Percentiles rank a stretch among this genome's conserved stretches.
phyloP scores from a whole-genome alignment of 2,329 filamentous ascomycete species.

The Penicillium brasilianum region DNA sequence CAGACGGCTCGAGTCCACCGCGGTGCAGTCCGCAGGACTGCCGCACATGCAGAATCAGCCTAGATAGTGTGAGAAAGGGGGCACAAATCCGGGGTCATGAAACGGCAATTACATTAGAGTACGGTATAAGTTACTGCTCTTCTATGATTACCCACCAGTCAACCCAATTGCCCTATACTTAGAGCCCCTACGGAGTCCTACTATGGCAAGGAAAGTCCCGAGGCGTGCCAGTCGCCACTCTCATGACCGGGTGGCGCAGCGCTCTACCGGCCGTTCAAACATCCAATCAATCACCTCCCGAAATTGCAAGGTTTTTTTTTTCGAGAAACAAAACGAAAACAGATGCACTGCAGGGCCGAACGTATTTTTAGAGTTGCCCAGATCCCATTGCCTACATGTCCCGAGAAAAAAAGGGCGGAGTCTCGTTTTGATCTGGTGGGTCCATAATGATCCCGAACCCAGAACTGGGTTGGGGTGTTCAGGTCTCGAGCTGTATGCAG shows the following conservation, averaged over 20 bases:
- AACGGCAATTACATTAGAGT: constrained; percentile 3
- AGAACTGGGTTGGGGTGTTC: too few relatives aligned
- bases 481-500: too few relatives aligned
- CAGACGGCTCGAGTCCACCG: constrained; percentile 11
- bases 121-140: not conserved
- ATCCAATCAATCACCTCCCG: constrained; percentile 14
- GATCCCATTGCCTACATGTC: constrained; percentile 1
- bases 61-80: constrained; percentile 8
- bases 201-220: not conserved
- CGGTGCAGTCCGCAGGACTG: constrained; percentile 11
- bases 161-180: not conserved
- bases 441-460: not conserved
- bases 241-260: constrained; percentile 24
- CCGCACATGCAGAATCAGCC: constrained; percentile 15
- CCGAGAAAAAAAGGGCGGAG: not conserved
- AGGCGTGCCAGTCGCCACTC: constrained; percentile 19
- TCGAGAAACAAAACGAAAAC: not conserved
- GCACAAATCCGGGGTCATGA: constrained; percentile 20
- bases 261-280: constrained; percentile 5
- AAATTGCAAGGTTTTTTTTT: not conserved
- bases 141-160: not conserved
- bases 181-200: not conserved
- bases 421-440: not conserved
- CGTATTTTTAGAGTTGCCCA: constrained; percentile 13
- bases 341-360: not conserved